Percentiles rank a stretch among this genome's conserved stretches.
Conservation (phyloP, 805 yeast species). For the Millerozyma miso region DNA sequence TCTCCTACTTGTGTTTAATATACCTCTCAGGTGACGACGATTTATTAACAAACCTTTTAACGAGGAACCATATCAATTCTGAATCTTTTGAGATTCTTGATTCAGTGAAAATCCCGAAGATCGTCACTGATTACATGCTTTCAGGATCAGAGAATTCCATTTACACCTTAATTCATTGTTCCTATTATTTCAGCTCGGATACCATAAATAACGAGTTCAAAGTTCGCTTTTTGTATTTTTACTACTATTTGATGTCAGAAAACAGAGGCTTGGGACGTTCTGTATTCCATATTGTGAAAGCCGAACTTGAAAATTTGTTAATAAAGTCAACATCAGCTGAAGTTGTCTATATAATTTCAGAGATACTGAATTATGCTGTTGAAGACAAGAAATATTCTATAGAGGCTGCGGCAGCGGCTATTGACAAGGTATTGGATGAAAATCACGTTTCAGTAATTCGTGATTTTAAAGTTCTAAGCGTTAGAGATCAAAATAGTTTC, state of each 20-base stretch:
- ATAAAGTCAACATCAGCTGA: constrained; percentile 25
- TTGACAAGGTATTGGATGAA: constrained; percentile 14
- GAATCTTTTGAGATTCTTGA: constrained; percentile 11
- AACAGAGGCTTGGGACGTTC: constrained; percentile 18
- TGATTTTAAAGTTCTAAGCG: constrained; percentile 6
- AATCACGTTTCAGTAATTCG: constrained; percentile 11
- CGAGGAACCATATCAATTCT: constrained; percentile 16
- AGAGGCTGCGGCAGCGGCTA: constrained; percentile 9
- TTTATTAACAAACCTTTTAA: constrained; percentile 19
- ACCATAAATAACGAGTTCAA: constrained; percentile 26
- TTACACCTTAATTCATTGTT: constrained; percentile 24
- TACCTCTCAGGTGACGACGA: constrained; percentile 25
- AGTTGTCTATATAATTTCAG: constrained; percentile 23
- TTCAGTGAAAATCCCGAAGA: constrained; percentile 22
- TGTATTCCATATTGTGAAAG: constrained; percentile 29
- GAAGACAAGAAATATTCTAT: constrained; percentile 13
- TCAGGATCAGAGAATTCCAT: constrained; percentile 15
- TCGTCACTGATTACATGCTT: constrained; percentile 23
- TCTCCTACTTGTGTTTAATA: constrained; percentile 28
- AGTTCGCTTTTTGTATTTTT: constrained; percentile 25
- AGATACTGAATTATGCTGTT: constrained; percentile 20
- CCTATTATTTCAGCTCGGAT: constrained; percentile 25
- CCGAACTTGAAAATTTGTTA: constrained; percentile 22
- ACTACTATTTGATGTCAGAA: constrained; percentile 19
- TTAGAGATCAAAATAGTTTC: constrained; percentile 6